phyloP scores from a whole-genome alignment of 2,329 filamentous ascomycete species.

The Neofusicoccum laricinum region DNA sequence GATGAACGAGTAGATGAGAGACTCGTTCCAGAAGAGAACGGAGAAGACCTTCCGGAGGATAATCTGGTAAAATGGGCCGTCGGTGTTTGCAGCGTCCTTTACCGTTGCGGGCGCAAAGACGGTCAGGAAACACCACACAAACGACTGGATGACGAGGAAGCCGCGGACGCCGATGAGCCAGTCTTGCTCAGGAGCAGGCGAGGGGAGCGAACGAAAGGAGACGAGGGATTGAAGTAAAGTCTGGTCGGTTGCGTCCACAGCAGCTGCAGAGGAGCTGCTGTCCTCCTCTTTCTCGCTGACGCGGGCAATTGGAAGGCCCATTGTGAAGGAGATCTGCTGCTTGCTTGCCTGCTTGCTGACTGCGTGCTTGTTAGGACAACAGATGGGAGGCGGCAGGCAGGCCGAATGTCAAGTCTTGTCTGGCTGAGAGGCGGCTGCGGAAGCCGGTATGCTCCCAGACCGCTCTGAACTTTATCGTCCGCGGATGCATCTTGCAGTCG shows the following conservation, averaged over 20 bases:
- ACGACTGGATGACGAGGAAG: slow-evolving; percentile 42
- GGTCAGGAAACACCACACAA: slow-evolving; percentile 46
- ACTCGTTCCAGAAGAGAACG: slow-evolving; percentile 46
- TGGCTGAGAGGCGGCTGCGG: neutral
- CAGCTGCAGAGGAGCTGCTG: neutral
- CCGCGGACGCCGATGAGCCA: slow-evolving; percentile 46
- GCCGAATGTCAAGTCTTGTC: neutral
- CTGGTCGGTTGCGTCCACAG: neutral
- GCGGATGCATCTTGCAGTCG: neutral
- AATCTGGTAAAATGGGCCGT: slow-evolving; percentile 40
- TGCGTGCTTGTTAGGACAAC: neutral
- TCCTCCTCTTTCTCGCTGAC: neutral
- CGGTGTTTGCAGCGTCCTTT: slow-evolving; percentile 27
- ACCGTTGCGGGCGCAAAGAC: slow-evolving; percentile 45
- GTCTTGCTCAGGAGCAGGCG: slow-evolving; percentile 20
- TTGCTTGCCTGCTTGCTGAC: neutral
- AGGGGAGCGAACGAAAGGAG: slow-evolving; percentile 16
- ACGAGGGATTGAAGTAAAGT: neutral
- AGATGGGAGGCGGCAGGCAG: neutral
- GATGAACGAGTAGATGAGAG: slow-evolving; percentile 45
- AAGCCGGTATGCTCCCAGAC: neutral
- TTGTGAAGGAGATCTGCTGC: neutral
- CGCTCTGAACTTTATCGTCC: slow-evolving; percentile 3
- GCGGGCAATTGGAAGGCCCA: slow-evolving; percentile 5
- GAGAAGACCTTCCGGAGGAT: slow-evolving; percentile 45